phyloP scores from a whole-genome alignment of 345 rosid genomes.

The Euphorbia pulcherrima region DNA sequence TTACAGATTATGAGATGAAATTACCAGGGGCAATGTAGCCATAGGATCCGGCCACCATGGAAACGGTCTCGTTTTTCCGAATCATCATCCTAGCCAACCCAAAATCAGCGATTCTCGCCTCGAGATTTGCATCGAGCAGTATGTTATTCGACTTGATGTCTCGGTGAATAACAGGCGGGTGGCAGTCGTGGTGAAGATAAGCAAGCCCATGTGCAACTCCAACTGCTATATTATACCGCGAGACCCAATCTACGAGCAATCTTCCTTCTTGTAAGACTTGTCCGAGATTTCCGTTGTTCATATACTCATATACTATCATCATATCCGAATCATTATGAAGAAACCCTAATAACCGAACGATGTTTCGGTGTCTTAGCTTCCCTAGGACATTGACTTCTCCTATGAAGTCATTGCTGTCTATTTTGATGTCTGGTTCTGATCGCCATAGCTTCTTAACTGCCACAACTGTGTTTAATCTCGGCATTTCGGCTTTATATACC shows the following conservation, averaged over 20 bases:
- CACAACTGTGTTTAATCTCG: conserved; percentile 42
- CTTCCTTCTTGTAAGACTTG: conserved; percentile 68
- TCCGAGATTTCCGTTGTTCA: conserved; percentile 82
- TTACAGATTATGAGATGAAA: background rate
- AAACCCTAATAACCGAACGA: conserved; percentile 73
- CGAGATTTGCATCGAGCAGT: conserved; percentile 76
- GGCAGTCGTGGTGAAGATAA: conserved; percentile 92
- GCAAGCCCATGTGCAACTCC: conserved; percentile 93
- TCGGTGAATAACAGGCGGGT: conserved; percentile 75
- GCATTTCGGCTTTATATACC: conserved; percentile 76
- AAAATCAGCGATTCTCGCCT: conserved; percentile 85
- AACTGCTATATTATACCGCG: conserved; percentile 72
- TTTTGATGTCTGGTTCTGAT: conserved; percentile 56
- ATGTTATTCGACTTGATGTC: conserved; percentile 89
- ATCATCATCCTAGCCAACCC: conserved; percentile 92
- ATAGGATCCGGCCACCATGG: conserved; percentile 95
- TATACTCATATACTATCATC: conserved; percentile 81
- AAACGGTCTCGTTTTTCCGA: conserved; percentile 78
- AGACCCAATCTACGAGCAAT: conserved; percentile 77
- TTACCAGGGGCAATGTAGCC: conserved; percentile 95
- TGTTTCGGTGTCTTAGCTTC: conserved; percentile 81
- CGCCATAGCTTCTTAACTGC: conserved; percentile 93
- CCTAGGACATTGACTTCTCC: conserved; percentile 84
- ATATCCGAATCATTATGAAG: conserved; percentile 64
- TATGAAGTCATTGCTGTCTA: conserved; percentile 59